Conservation (phyloP, 2,329 filamentous ascomycete genomes). For the Apiospora marii region DNA sequence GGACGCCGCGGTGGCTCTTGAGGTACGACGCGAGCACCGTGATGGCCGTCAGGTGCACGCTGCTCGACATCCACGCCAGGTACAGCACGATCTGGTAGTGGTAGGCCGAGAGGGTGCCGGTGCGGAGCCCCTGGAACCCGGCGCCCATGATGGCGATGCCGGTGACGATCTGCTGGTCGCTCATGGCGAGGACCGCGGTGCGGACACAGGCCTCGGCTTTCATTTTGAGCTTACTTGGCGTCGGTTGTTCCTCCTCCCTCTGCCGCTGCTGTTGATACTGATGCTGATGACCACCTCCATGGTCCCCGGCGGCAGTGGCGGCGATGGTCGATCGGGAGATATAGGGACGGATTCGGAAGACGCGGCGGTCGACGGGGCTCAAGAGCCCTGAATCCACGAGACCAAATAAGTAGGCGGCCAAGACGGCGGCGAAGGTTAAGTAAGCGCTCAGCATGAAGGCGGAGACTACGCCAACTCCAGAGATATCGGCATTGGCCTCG, state of each 20-base stretch:
- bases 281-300: not conserved
- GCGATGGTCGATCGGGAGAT: not conserved
- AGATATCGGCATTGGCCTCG: conserved; percentile 23
- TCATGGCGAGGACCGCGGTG: conserved; percentile 15
- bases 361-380: conserved; percentile 12
- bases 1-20: not conserved
- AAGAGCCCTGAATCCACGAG: conserved; percentile 21
- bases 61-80: conserved; percentile 27
- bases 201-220: conserved; percentile 17
- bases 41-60: conserved; percentile 26
- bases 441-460: conserved; percentile 26
- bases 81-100: conserved; percentile 26
- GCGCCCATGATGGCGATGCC: conserved; percentile 27
- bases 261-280: not conserved
- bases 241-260: not conserved
- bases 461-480: conserved; percentile 20
- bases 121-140: conserved; percentile 22
- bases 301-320: not conserved
- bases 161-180: conserved; percentile 26
- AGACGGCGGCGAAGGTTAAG: conserved; percentile 11
- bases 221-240: not conserved
- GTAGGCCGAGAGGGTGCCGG: conserved; percentile 20
- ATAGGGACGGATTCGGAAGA: conserved; percentile 20
- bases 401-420: conserved; percentile 20
- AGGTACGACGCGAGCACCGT: conserved; percentile 20